Evolutionary conservation across 225 moss, liverwort and hornwort genomes (phyloP).

Genomic region (Sphagnum contortum): DNA sequence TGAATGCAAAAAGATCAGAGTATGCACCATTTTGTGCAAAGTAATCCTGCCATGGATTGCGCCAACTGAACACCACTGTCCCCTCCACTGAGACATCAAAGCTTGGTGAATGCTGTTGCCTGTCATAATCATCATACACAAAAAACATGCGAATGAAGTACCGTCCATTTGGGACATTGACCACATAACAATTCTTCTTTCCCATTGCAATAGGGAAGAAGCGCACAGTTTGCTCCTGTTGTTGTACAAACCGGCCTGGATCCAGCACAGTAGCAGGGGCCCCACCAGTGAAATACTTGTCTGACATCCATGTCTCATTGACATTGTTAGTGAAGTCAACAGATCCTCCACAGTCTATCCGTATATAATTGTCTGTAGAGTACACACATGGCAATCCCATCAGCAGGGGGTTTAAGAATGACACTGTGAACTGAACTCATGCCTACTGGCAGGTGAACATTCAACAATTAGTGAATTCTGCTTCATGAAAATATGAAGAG

Average conservation of each 20-base stretch:
- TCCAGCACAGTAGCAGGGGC: slow-evolving; percentile 31
- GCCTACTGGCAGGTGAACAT: too few relatives aligned
- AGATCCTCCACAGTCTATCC: slow-evolving; percentile 55
- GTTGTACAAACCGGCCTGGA: slow-evolving; percentile 18
- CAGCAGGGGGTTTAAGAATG: too few relatives aligned
- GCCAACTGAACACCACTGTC: slow-evolving; percentile 71
- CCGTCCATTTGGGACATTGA: slow-evolving; percentile 67
- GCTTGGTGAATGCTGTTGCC: slow-evolving; percentile 34
- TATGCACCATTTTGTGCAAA: slow-evolving; percentile 41
- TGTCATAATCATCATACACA: slow-evolving; percentile 59
- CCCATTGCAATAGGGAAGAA: slow-evolving; percentile 46
- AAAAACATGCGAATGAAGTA: slow-evolving; percentile 61
- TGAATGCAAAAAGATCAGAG: slow-evolving; percentile 53
- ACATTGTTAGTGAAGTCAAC: slow-evolving; percentile 35
- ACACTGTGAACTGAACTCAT: too few relatives aligned
- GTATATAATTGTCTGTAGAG: slow-evolving; percentile 12
- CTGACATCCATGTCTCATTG: slow-evolving; percentile 51
- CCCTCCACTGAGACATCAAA: slow-evolving; percentile 88
- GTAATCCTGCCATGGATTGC: slow-evolving; percentile 45
- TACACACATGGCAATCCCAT: too few relatives aligned
- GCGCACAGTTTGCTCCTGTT: slow-evolving; percentile 38
- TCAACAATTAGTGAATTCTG: too few relatives aligned
- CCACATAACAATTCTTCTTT: slow-evolving; percentile 81
- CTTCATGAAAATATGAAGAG: too few relatives aligned
- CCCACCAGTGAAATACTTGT: slow-evolving; percentile 43